A percentile compares a stretch with the other conserved stretches of the same genome.
phyloP scores from a whole-genome alignment of 2,329 filamentous ascomycete species.

The Dryadomyces sulphureus region DNA sequence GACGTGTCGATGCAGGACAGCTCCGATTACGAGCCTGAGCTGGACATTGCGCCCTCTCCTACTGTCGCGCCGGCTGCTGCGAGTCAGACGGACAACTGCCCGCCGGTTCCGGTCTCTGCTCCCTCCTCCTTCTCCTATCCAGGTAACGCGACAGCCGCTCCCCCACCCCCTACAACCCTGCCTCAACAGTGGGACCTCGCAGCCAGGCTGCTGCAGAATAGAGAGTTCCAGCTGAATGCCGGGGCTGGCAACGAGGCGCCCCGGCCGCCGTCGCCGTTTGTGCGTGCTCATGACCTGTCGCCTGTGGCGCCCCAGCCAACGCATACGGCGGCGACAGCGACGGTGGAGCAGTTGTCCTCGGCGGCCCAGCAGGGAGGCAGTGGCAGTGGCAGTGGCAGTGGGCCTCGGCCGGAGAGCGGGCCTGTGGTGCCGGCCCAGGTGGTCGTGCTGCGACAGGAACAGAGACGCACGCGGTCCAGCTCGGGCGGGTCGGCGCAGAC shows the following conservation, averaged over 20 bases:
- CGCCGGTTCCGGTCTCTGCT: too few relatives aligned
- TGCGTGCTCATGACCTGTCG: slow-evolving; percentile 59
- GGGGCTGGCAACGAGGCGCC: slow-evolving; percentile 18
- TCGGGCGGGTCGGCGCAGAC: slow-evolving; percentile 44
- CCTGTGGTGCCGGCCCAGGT: slow-evolving; percentile 35
- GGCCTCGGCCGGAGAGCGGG: background rate
- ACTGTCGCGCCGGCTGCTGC: too few relatives aligned
- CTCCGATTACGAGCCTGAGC: slow-evolving; percentile 20
- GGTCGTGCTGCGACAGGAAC: slow-evolving; percentile 37
- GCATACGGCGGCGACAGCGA: slow-evolving; percentile 48
- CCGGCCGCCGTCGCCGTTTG: slow-evolving; percentile 29
- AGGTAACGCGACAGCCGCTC: background rate
- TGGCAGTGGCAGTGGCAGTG: too few relatives aligned
- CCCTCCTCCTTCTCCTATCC: background rate
- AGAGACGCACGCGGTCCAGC: slow-evolving; percentile 30
- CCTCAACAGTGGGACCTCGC: background rate
- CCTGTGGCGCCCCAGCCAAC: slow-evolving; percentile 63
- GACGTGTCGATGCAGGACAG: slow-evolving; percentile 23
- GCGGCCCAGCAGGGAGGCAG: slow-evolving; percentile 9
- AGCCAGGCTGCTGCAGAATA: background rate
- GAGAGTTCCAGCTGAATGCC: background rate
- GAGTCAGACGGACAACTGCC: too few relatives aligned
- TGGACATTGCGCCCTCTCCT: slow-evolving; percentile 8
- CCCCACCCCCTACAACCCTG: background rate
- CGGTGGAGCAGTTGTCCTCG: slow-evolving; percentile 13